Conservation (phyloP, 2,329 filamentous ascomycete genomes). For the Elsinoe ampelina region DNA sequence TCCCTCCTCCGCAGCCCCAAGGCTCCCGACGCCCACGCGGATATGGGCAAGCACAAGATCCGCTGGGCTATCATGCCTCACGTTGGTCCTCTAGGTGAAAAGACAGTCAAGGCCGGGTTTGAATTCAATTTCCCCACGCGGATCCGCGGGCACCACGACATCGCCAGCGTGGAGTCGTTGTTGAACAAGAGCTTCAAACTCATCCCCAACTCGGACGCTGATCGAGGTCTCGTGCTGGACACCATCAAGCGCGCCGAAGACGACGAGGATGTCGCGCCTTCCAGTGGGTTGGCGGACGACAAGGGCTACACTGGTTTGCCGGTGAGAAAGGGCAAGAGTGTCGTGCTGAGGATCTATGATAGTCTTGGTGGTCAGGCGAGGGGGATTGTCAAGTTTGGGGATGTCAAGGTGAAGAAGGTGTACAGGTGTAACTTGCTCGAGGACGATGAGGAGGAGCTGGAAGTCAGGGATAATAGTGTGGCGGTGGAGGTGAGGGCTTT, state of each 20-base stretch:
- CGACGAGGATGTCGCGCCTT: conserved; percentile 45
- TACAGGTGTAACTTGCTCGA: conserved; percentile 82
- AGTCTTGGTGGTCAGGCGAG: conserved; percentile 71
- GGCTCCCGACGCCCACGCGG: conserved; percentile 83
- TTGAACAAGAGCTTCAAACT: conserved; percentile 54
- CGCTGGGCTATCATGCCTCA: conserved; percentile 89
- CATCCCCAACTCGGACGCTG: conserved; percentile 30
- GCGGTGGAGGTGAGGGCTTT: conserved; percentile 32
- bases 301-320: conserved; percentile 11
- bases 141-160: conserved; percentile 35
- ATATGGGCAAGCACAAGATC: conserved; percentile 77
- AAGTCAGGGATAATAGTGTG: conserved; percentile 34
- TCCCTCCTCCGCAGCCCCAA: conserved; percentile 81
- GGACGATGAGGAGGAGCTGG: conserved; percentile 65
- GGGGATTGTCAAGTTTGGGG: conserved; percentile 57
- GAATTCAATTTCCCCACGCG: conserved; percentile 81
- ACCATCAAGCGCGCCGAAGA: conserved; percentile 75
- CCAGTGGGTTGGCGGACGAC: conserved; percentile 2
- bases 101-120: conserved; percentile 72
- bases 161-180: conserved; percentile 17
- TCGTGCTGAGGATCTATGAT: conserved; percentile 82
- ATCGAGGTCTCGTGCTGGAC: conserved; percentile 66
- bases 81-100: conserved; percentile 57
- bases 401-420: conserved; percentile 63
- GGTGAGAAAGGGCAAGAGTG: conserved; percentile 60